phyloP scores from a whole-genome alignment of 2,329 filamentous ascomycete species.

The Cordyceps farinosa region DNA sequence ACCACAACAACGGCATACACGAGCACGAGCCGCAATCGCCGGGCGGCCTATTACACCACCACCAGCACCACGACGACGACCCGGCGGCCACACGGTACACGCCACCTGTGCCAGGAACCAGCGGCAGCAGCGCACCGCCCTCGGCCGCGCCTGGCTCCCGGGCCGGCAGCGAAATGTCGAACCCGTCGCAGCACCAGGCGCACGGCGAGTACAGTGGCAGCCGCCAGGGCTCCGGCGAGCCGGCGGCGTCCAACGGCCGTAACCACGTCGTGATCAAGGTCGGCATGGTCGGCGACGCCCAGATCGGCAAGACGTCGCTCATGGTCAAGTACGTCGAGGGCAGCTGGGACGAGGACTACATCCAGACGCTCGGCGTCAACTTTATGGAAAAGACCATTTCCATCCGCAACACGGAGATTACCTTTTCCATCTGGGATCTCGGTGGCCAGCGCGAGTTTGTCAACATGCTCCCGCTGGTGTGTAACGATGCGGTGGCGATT shows the following conservation, averaged over 20 bases:
- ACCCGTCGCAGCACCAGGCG: slow-evolving; percentile 33
- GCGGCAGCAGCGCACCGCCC: slow-evolving; percentile 20
- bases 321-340: slow-evolving; percentile 99
- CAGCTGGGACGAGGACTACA: slow-evolving; percentile 99
- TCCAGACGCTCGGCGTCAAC: slow-evolving; percentile 96
- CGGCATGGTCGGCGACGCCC: slow-evolving; percentile 97
- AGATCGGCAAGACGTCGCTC: slow-evolving; percentile 97
- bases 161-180: slow-evolving; percentile 54
- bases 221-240: slow-evolving; percentile 36
- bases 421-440: slow-evolving; percentile 98
- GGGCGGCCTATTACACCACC: slow-evolving; percentile 41
- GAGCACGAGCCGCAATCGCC: slow-evolving; percentile 48
- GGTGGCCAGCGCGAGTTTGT: slow-evolving; percentile 98
- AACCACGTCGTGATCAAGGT: slow-evolving; percentile 96
- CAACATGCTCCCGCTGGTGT: slow-evolving; percentile 99
- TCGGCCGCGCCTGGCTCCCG: slow-evolving; percentile 38
- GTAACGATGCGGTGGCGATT: slow-evolving; percentile 97
- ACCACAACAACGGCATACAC: slow-evolving; percentile 34
- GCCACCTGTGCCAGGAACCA: slow-evolving; percentile 29
- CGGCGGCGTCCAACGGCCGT: slow-evolving; percentile 43
- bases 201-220: slow-evolving; percentile 40
- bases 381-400: slow-evolving; percentile 99
- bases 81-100: slow-evolving; percentile 44
- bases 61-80: slow-evolving; percentile 40
- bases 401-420: slow-evolving; percentile 98